phyloP scores from a whole-genome alignment of 306 rosid genomes.

The Cucurbita ficifolia region DNA sequence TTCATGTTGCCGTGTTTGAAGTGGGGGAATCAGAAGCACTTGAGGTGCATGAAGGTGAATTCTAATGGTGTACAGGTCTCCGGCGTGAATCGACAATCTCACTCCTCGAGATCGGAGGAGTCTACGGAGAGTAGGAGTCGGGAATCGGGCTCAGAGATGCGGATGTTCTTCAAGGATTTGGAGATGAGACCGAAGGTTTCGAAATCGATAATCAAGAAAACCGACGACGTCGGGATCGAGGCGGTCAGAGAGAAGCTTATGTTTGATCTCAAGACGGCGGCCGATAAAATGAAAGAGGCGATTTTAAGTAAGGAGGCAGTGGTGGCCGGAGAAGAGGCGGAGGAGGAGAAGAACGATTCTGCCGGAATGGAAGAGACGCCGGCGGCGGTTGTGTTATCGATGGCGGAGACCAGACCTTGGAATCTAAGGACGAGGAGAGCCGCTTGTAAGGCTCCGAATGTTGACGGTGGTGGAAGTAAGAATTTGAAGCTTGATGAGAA shows the following conservation, averaged over 20 bases:
- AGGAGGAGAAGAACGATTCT: background rate
- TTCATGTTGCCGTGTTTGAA: slow-evolving; percentile 65
- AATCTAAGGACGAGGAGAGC: slow-evolving; percentile 66
- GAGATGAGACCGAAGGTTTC: slow-evolving; percentile 12
- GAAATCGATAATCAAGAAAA: slow-evolving; percentile 23
- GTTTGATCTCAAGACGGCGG: slow-evolving; percentile 68
- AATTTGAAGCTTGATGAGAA: slow-evolving; percentile 44
- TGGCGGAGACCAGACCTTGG: slow-evolving; percentile 42
- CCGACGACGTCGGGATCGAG: slow-evolving; percentile 49
- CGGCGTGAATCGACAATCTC: slow-evolving; percentile 37
- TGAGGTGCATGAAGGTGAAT: slow-evolving; percentile 53
- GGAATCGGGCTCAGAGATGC: slow-evolving; percentile 19
- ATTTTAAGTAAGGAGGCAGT: slow-evolving; percentile 35
- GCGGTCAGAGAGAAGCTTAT: slow-evolving; percentile 73
- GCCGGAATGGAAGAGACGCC: slow-evolving; percentile 3
- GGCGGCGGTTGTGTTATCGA: slow-evolving; percentile 3
- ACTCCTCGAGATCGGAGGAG: slow-evolving; percentile 15
- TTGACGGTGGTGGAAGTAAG: slow-evolving; percentile 18
- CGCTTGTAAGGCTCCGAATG: slow-evolving; percentile 31
- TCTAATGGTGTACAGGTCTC: slow-evolving; percentile 5
- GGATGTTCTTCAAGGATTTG: slow-evolving; percentile 16
- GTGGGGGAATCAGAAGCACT: slow-evolving; percentile 80
- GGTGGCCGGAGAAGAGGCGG: slow-evolving; percentile 11
- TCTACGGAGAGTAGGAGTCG: slow-evolving; percentile 14
- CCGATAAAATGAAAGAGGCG: slow-evolving; percentile 61